phyloP scores from a whole-genome alignment of 192 early-diverging fungal genomes.

The Chytriomyces sp. region DNA sequence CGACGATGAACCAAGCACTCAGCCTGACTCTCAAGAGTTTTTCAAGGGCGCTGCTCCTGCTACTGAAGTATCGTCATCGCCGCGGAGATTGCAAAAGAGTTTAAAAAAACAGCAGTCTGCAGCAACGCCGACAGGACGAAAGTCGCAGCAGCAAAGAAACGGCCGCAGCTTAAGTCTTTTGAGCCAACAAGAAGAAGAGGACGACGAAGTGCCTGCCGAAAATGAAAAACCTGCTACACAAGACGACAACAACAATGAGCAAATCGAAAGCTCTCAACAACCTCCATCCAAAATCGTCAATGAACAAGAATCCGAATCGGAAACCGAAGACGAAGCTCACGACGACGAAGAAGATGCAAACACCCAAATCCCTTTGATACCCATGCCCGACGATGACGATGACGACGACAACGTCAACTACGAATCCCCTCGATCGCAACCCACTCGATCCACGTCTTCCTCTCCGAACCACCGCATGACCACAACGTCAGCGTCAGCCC shows the following conservation, averaged over 20 bases:
- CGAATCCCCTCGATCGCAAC: background rate
- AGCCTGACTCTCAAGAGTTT: background rate
- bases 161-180: background rate
- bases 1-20: background rate
- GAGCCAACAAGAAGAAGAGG: background rate
- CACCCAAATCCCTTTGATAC: background rate
- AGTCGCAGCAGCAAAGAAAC: background rate
- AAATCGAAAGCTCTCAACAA: too few species aligned
- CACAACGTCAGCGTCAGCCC: background rate
- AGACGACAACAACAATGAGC: too few species aligned
- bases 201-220: background rate
- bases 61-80: too few species aligned
- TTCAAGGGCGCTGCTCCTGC: too few species aligned
- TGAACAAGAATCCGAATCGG: background rate
- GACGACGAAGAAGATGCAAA: background rate
- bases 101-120: too few species aligned
- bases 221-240: background rate
- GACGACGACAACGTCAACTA: background rate
- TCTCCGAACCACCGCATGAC: background rate
- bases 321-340: background rate
- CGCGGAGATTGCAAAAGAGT: too few species aligned
- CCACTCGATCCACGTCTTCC: background rate
- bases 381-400: background rate
- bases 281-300: too few species aligned
- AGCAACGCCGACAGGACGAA: too few species aligned